These are phyloP conservation scores for Hymenoscyphus infarciens DNA, from an alignment of 2,329 filamentous ascomycete species.

Conservation along the genomic window DNA sequence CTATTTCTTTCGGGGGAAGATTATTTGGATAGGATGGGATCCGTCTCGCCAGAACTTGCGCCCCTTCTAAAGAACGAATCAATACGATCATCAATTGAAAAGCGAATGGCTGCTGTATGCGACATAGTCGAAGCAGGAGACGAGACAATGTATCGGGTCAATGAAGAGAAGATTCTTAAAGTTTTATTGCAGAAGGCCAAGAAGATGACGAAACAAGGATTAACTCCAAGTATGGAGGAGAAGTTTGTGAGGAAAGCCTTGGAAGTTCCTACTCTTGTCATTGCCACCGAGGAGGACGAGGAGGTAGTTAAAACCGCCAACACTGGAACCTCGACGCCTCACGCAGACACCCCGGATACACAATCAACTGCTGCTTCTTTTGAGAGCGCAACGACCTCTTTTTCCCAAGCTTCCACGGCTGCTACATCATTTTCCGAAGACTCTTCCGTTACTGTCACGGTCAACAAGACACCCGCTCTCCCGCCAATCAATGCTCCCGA, in stretches of 20 bases:
- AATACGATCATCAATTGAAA: slow-evolving; percentile 52
- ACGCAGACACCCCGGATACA: slow-evolving; percentile 34
- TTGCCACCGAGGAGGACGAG: slow-evolving; percentile 53
- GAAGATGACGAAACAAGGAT: slow-evolving; percentile 57
- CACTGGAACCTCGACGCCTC: slow-evolving; percentile 33
- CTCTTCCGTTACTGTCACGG: slow-evolving; percentile 11
- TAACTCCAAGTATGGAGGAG: slow-evolving; percentile 82
- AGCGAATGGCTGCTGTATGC: slow-evolving; percentile 67
- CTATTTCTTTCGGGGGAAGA: slow-evolving; percentile 69
- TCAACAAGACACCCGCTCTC: slow-evolving; percentile 23
- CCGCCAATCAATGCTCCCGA: slow-evolving; percentile 33
- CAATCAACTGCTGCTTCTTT: slow-evolving; percentile 32
- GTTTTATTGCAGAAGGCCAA: slow-evolving; percentile 69
- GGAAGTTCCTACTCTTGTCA: slow-evolving; percentile 69
- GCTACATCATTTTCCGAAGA: slow-evolving; percentile 37
- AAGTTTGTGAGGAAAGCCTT: slow-evolving; percentile 74
- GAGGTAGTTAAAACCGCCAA: slow-evolving; percentile 19
- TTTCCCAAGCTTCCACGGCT: slow-evolving; percentile 39
- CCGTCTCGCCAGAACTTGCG: slow-evolving; percentile 54
- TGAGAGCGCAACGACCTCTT: slow-evolving; percentile 37
- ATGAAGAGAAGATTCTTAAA: slow-evolving; percentile 62
- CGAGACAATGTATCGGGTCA: slow-evolving; percentile 81
- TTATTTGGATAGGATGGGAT: slow-evolving; percentile 61
- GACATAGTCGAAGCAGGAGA: slow-evolving; percentile 80
- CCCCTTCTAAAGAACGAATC: slow-evolving; percentile 49